Base-by-base conservation (phyloP, 192 early-diverging fungal genomes). In the Linnemannia hyalina region DNA sequence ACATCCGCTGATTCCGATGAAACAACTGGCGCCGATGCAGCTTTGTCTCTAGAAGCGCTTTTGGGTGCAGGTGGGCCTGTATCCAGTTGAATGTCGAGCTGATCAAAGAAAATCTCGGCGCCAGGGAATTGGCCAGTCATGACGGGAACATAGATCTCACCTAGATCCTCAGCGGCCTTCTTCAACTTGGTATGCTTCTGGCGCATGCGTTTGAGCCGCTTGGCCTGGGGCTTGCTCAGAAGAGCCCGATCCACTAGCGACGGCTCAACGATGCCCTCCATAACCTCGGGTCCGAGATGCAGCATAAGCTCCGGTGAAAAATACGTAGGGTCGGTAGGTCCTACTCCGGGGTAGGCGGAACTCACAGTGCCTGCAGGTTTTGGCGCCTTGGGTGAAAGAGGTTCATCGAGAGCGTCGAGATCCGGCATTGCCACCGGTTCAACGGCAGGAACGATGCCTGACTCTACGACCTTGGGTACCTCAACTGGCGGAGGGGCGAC, bases 261-360 rank as follows among this genome's bases (percentile, higher is more conserved):
- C 9, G 60, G 60, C 11, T 65, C 60, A 4, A 23, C 4, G 23
- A 65, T 65, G 1, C 60, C 60, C 13, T 65, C 60, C 60, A 65
- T 65, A 29, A 65, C 60, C 60, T 65, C 60, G 8, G 60, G 60
- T 32, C 60, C 60, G 10, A 65, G 60, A 65, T 65, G 60, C 26
- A 65, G n/a, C 60, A 65, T 65, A 13, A 65, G 60, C 29, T 65
- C 60, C 13, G 60, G 60, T 15, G 60, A 65, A 65, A 65, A 65
- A 26, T 65, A 65, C 0, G 60, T 65, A 65, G 60, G 60, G 11
- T 65, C 60, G 29, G 60, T 65, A 65, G 60, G 29, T 65, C 60
- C 60, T n/a, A 65, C 2, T 0, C 29, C 13, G 55, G 6, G 16
- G 6, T 18, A 57, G n/a, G 8, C 7, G 16, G 55, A 57, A 65